Conservation (phyloP, 2,329 filamentous ascomycete species). For the Raffaelea ambrosiae region DNA sequence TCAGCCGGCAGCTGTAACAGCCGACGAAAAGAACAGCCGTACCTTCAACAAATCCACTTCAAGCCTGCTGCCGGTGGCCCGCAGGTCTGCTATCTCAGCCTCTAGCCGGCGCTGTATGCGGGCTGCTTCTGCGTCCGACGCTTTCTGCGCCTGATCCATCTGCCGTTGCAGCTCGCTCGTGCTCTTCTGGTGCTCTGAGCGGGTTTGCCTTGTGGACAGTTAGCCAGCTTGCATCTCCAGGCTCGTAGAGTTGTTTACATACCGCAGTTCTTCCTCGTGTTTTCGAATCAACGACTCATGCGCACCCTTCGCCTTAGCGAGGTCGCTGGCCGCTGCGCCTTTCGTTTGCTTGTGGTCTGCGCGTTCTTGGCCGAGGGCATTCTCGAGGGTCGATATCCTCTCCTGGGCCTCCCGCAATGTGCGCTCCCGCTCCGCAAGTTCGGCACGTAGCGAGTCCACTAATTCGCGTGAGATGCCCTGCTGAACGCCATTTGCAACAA, state of each 20-base stretch:
- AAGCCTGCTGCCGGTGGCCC: constrained; percentile 50
- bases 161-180: constrained; percentile 10
- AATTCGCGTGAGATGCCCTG: constrained; percentile 91
- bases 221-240: not conserved
- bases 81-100: constrained; percentile 55
- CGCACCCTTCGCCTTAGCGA: constrained; percentile 29
- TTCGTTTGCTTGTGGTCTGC: constrained; percentile 61
- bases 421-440: constrained; percentile 64
- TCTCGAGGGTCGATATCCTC: constrained; percentile 36
- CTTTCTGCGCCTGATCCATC: constrained; percentile 35
- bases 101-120: constrained; percentile 41
- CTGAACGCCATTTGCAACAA: constrained; percentile 69
- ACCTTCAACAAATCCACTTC: constrained; percentile 57
- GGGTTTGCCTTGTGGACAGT: constrained; percentile 4
- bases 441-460: constrained; percentile 72
- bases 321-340: constrained; percentile 45
- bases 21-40: constrained; percentile 2
- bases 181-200: constrained; percentile 16
- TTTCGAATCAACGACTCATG: constrained; percentile 40
- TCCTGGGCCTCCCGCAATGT: constrained; percentile 38
- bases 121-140: constrained; percentile 39
- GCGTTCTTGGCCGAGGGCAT: constrained; percentile 62
- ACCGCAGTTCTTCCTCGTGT: constrained; percentile 55
- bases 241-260: not conserved
- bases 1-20: not conserved